Conservation (phyloP, 2,329 filamentous ascomycete genomes). For the Sarocladium strictum region DNA sequence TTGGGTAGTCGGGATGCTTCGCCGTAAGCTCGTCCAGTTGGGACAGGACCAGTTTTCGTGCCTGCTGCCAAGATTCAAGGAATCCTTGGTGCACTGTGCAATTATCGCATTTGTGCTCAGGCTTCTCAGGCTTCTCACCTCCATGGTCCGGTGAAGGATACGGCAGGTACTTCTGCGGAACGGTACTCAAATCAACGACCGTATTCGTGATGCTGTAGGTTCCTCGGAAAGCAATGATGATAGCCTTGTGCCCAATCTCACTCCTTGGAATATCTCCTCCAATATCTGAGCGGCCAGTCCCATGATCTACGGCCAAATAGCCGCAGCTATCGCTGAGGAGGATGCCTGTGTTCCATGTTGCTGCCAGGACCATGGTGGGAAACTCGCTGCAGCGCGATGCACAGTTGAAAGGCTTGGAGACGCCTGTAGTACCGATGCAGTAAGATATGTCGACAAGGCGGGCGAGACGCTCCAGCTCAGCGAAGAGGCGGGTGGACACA, state of each 20-base stretch:
- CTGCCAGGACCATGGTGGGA: conserved; percentile 68
- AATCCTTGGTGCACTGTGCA: conserved; percentile 95
- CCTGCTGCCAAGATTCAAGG: conserved; percentile 74
- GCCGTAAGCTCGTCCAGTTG: conserved; percentile 53
- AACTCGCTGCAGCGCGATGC: conserved; percentile 82
- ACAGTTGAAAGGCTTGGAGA: conserved; percentile 78
- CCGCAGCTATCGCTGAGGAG: conserved; percentile 87
- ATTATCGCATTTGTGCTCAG: conserved; percentile 62
- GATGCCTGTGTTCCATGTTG: conserved; percentile 85
- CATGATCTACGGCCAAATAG: conserved; percentile 83
- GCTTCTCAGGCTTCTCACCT: conserved; percentile 25
- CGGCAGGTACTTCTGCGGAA: conserved; percentile 85
- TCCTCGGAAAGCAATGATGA: conserved; percentile 86
- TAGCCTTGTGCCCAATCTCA: conserved; percentile 28
- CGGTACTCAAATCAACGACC: conserved; percentile 80
- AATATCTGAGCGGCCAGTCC: conserved; percentile 16
- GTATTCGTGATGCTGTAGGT: conserved; percentile 93
- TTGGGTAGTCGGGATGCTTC: conserved; percentile 62
- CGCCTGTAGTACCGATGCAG: conserved; percentile 80
- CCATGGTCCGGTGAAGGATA: conserved; percentile 59
- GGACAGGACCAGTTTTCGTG: conserved; percentile 63
- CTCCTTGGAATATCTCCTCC: conserved; percentile 10
- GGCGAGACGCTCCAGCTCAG: conserved; percentile 79
- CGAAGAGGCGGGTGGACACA: conserved; percentile 62
- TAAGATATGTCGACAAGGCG: conserved; percentile 91